These are phyloP conservation scores for Podaxis pistillaris DNA, from an alignment of 768 basidiomycete species.

Conservation along the genomic window DNA sequence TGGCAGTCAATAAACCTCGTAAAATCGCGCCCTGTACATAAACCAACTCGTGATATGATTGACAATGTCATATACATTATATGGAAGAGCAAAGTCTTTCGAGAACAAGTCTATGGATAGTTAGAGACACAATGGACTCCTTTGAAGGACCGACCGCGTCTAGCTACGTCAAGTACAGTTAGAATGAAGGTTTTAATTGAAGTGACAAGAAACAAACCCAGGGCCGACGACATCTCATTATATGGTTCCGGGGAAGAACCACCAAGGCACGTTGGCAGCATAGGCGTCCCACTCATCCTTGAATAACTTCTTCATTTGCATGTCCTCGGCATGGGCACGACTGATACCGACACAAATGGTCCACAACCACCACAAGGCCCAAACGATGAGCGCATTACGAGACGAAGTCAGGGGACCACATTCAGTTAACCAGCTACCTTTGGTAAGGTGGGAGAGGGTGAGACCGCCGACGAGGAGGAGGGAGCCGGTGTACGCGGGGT, in stretches of 20 bases:
- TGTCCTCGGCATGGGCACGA: conserved; percentile 50
- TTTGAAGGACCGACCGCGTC: background rate
- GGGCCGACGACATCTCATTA: background rate
- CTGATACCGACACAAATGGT: conserved; percentile 46
- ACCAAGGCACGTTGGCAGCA: conserved; percentile 40
- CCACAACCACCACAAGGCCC: conserved; percentile 50
- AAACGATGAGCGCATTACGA: conserved; percentile 25
- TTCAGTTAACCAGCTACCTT: conserved; percentile 46
- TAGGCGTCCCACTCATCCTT: conserved; percentile 48
- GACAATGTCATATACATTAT: background rate
- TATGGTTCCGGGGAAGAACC: conserved; percentile 45
- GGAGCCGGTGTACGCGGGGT: conserved; percentile 57
- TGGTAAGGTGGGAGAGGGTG: conserved; percentile 42
- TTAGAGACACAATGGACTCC: background rate
- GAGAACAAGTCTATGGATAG: background rate
- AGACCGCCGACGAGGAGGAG: conserved; percentile 47
- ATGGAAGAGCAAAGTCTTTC: background rate
- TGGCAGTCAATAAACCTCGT: background rate
- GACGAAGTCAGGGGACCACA: conserved; percentile 34
- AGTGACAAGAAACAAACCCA: background rate
- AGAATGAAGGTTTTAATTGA: background rate
- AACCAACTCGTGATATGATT: background rate
- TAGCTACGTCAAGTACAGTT: too few relatives aligned
- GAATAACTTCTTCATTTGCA: conserved; percentile 45
- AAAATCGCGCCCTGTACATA: background rate